Evolutionary conservation across 2,329 filamentous ascomycete species (phyloP), one percentile per base, ranked within the genome.

Genomic region (Sarocladium brachiariae): DNA sequence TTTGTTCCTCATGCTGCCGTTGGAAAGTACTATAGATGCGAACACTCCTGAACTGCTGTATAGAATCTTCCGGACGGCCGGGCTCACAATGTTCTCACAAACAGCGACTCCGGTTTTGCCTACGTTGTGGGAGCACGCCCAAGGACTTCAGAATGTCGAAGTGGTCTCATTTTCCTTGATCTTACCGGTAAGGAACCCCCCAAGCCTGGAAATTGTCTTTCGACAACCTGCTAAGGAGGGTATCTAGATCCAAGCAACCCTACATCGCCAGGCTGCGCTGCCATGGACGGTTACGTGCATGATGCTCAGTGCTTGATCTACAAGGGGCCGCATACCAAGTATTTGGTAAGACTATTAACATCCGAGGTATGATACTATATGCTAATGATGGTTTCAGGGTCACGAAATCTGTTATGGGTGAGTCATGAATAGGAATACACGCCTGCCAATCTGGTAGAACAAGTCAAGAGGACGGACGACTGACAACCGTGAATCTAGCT

Each of bases 221-320:
- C n/a, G n/a, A n/a, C n/a, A n/a, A 39, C 11, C 47, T 37, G 33
- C 14, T 23, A 31, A 10, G 8, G 19, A 7, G 38, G 21, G 13
- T n/a, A 6, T 14, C 14, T n/a, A 45, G 49, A 81, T 55, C 70
- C 76, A 11, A 63, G 71, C 7, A 79, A 78, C 52, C 75, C 78
- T 4, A 73, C 66, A 13, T 72, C 67, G 19, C 73, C 76, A 6
- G 79, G 78, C 38, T 82, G 78, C 57, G 74, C 74, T 7, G 68
- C 71, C 18, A 58, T 70, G 16, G 78, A 81, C 59, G 78, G 77
- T 33, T 82, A 83, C 59, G 77, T 81, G 13, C 78, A 83, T 61
- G 78, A 82, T 56, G 78, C 78, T 2, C 78, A 83, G 62, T 82
- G 78, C 60, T 64, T 83, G 34, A 70, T 74, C 53, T 78, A 78